phyloP scores from a whole-genome alignment of 2,329 filamentous ascomycete genomes.

The Fusarium sp. region DNA sequence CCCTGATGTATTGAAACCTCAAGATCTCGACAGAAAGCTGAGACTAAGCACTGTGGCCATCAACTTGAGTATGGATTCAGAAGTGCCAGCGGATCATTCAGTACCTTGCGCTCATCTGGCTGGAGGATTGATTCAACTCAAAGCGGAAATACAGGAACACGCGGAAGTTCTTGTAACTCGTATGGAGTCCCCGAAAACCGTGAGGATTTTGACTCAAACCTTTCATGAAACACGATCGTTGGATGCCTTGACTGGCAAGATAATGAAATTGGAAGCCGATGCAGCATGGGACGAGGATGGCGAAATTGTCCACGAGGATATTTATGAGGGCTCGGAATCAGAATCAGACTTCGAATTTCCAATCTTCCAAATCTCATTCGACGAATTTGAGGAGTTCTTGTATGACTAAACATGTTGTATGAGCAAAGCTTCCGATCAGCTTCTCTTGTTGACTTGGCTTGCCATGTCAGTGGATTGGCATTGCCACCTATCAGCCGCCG shows the following conservation, averaged over 20 bases:
- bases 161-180: neutral
- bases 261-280: neutral
- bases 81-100: neutral
- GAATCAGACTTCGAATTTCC: too few species aligned
- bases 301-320: neutral
- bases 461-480: accelerated
- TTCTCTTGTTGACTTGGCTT: neutral
- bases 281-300: neutral
- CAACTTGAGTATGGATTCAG: neutral
- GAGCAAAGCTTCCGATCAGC: neutral
- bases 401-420: neutral
- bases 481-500: accelerated
- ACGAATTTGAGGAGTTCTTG: neutral
- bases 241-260: neutral
- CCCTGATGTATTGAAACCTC: neutral
- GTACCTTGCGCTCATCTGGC: neutral
- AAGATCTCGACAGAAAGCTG: neutral
- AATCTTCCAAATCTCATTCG: neutral
- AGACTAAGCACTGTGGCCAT: neutral
- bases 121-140: neutral
- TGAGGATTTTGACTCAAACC: neutral
- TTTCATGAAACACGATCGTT: too few species aligned
- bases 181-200: neutral
- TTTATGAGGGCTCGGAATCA: neutral
- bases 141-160: neutral